Evolutionary conservation across 148 eudicot genomes (phyloP).

Genomic region (Rhododendron molle): DNA sequence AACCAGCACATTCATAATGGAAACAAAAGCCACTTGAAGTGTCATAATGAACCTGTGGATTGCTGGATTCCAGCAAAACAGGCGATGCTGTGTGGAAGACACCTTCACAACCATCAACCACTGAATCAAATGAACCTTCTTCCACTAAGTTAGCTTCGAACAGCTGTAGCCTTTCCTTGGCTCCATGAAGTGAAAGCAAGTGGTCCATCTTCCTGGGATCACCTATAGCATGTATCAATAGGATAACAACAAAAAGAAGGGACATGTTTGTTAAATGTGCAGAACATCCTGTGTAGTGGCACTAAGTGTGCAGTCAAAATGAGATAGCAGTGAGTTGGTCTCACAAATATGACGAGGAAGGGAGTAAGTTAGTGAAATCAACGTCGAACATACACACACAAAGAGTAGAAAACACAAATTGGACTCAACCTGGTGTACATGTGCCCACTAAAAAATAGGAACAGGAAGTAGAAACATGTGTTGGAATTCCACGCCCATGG

Average conservation of each 20-base stretch:
- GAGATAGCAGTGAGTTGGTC: neutral
- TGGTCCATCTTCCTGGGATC: constrained; percentile 5
- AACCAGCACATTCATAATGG: neutral
- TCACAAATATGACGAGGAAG: neutral
- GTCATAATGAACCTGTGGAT: constrained; percentile 3
- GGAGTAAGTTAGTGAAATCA: neutral
- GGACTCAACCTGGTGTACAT: too few relatives aligned
- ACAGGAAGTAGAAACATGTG: neutral
- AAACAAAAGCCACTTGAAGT: neutral
- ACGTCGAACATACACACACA: neutral
- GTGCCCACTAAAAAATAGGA: neutral
- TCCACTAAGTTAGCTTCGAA: constrained; percentile 11
- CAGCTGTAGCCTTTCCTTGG: constrained; percentile 12
- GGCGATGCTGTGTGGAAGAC: constrained; percentile 15
- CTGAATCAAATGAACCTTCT: constrained; percentile 9
- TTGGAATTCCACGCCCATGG: neutral
- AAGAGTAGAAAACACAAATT: neutral
- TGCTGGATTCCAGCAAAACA: neutral
- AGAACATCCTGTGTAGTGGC: neutral
- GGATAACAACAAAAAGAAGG: neutral
- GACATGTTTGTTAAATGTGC: neutral
- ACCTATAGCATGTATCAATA: neutral
- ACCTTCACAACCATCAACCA: constrained; percentile 6
- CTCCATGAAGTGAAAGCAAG: constrained; percentile 14
- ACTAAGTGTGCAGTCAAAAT: neutral